Conservation (phyloP, 1,284 basidiomycete species). For the Rhodotorula sp. region DNA sequence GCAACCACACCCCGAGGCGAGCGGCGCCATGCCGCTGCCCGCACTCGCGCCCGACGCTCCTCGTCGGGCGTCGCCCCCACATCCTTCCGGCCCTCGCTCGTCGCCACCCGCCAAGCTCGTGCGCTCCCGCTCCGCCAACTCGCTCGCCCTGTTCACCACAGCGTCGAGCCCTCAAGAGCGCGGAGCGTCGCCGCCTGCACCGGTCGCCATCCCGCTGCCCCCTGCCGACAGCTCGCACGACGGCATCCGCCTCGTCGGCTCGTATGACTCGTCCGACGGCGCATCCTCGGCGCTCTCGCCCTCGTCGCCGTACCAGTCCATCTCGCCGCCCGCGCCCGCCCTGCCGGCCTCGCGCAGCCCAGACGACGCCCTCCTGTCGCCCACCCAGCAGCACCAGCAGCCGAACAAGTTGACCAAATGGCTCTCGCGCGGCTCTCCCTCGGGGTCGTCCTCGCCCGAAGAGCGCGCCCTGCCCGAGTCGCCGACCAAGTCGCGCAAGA, state of each 20-base stretch:
- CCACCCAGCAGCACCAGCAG: background rate
- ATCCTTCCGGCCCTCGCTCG: background rate
- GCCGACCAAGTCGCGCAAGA: background rate
- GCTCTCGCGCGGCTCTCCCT: conserved; percentile 10
- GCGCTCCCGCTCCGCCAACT: conserved; percentile 16
- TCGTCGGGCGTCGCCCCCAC: background rate
- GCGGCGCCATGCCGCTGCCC: background rate
- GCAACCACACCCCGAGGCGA: no score
- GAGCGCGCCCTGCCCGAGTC: background rate
- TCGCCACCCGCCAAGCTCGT: background rate
- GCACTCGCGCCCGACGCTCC: background rate
- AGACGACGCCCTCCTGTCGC: conserved; percentile 9
- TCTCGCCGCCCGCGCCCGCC: background rate
- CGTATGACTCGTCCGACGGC: conserved; percentile 3
- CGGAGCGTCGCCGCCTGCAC: background rate
- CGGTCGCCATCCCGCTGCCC: background rate
- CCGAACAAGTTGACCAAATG: conserved; percentile 21
- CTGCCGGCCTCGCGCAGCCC: background rate
- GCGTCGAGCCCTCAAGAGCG: background rate
- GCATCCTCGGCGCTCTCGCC: no score
- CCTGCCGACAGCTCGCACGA: background rate
- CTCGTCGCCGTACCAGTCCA: no score
- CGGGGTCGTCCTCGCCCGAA: background rate
- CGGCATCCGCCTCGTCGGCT: conserved; percentile 8
- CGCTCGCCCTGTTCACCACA: conserved; percentile 1